Conservation (phyloP, 805 yeast genomes). For the Alloascoidea hylecoeti region DNA sequence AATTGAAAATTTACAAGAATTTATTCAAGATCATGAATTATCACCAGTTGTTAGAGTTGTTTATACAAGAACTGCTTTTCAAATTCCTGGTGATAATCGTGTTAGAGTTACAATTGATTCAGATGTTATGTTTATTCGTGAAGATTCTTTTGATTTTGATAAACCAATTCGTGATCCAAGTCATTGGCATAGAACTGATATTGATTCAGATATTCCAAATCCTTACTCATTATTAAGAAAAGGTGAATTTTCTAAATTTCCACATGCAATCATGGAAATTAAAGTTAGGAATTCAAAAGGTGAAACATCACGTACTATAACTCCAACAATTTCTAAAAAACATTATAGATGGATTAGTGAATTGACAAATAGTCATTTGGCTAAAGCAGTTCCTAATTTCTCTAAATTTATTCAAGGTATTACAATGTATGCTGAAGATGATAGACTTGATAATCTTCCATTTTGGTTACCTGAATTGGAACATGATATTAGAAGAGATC, state of each 20-base stretch:
- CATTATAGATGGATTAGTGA: slow-evolving; percentile 70
- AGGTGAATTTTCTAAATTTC: slow-evolving; percentile 70
- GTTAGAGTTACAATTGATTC: slow-evolving; percentile 85
- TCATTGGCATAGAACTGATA: slow-evolving; percentile 86
- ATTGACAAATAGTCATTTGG: slow-evolving; percentile 67
- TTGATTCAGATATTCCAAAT: slow-evolving; percentile 47
- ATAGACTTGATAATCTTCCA: slow-evolving; percentile 78
- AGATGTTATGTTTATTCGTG: slow-evolving; percentile 77
- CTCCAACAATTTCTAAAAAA: slow-evolving; percentile 33
- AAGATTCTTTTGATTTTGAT: slow-evolving; percentile 72
- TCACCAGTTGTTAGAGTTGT: slow-evolving; percentile 82
- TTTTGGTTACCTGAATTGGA: slow-evolving; percentile 93
- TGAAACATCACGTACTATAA: slow-evolving; percentile 16
- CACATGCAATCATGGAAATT: slow-evolving; percentile 74
- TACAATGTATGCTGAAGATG: slow-evolving; percentile 77
- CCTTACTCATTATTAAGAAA: slow-evolving; percentile 66
- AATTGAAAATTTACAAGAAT: slow-evolving; percentile 45
- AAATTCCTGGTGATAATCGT: slow-evolving; percentile 94
- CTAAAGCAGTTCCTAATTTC: slow-evolving; percentile 88
- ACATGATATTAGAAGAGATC: slow-evolving; percentile 59
- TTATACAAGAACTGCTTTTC: slow-evolving; percentile 89
- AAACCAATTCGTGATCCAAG: slow-evolving; percentile 84
- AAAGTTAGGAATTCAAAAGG: slow-evolving; percentile 34
- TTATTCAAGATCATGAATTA: slow-evolving; percentile 48
- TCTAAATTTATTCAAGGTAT: slow-evolving; percentile 91